Base-by-base conservation (phyloP, 495 filamentous ascomycete genomes). In the Annulohypoxylon maeteangense region DNA sequence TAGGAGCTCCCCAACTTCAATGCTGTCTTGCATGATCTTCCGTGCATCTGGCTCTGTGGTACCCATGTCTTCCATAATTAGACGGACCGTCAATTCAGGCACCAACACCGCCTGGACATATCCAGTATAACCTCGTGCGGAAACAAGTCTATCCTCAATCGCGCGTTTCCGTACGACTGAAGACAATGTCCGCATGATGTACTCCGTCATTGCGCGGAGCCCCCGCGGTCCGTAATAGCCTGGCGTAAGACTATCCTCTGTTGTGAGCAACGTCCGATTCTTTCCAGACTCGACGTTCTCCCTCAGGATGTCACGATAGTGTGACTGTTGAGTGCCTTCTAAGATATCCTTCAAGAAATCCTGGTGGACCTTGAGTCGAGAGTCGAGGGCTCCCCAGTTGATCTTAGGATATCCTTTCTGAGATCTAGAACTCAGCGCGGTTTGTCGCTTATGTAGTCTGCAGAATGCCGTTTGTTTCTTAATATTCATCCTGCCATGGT, bases 211-310 rank as follows among this genome's bases (percentile, higher is more conserved):
- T 58, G 86, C 86, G 22, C 85, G 84, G 18, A 92, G 83, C 0
- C 95, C 95, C 57, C 91, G 85, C 1, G 90, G 86, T 0, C 95
- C 95, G 77, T 98, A 99, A 76, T 98, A 99, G 0, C 95, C 95
- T 27, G 86, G 80, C 16, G 82, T 86, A 18, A 86, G 74, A 56
- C 81, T 83, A 34, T 78, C 79, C n/a, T 85, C 79, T 3, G 81
- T 87, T 66, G 88, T 84, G 36, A 86, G 78, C 50, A 90, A 78
- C 18, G 87, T 89, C 62, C 87, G 87, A 63, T 89, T 88, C 68
- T 87, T 83, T 5, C 91, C 90, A 2, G 81, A 77, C 38, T 87
- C 85, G 51, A 93, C 77, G 2, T 76, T 86, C n/a, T 85, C 80
- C 16, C 85, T 84, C 36, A 94, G 82, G 2, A 84, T 75, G 14